phyloP scores from a whole-genome alignment of 352 stramenopile genomes.

The Phytophthora sansomeana region DNA sequence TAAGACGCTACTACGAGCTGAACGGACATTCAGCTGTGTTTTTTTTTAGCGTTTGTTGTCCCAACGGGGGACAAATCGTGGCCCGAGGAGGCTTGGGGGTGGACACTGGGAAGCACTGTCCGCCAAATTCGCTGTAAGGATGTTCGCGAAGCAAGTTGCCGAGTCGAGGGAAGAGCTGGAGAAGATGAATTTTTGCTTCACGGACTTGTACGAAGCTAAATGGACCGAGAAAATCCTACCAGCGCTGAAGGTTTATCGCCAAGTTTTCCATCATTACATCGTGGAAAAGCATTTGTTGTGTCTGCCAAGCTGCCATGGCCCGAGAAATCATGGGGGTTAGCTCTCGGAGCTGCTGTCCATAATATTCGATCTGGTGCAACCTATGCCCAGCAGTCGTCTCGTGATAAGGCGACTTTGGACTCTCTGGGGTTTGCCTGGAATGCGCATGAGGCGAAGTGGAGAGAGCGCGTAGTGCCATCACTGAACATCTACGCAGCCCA shows the following conservation, averaged over 20 bases:
- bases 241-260: slow-evolving; percentile 33
- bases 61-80: slow-evolving; percentile 24
- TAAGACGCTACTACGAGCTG: slow-evolving; percentile 35
- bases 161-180: slow-evolving; percentile 35
- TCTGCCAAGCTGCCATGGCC: slow-evolving; percentile 40
- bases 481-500: slow-evolving; percentile 42
- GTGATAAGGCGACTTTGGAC: slow-evolving; percentile 44
- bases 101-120: slow-evolving; percentile 41
- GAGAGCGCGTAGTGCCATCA: slow-evolving; percentile 40
- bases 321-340: slow-evolving; percentile 28
- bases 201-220: slow-evolving; percentile 44
- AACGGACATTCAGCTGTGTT: slow-evolving; percentile 38
- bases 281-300: slow-evolving; percentile 38
- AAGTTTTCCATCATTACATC: slow-evolving; percentile 38
- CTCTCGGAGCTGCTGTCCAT: slow-evolving; percentile 44
- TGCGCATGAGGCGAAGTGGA: slow-evolving; percentile 38
- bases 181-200: slow-evolving; percentile 46
- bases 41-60: slow-evolving; percentile 33
- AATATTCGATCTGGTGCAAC: no score
- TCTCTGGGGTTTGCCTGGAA: slow-evolving; percentile 53
- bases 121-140: slow-evolving; percentile 38
- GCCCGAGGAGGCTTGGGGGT: slow-evolving; percentile 28
- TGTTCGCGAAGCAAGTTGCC: slow-evolving; percentile 36
- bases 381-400: slow-evolving; percentile 43
- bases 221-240: slow-evolving; percentile 55